Evolutionary conservation across 1,284 basidiomycete species (phyloP).

Genomic region (Bondarzewia mesenterica): DNA sequence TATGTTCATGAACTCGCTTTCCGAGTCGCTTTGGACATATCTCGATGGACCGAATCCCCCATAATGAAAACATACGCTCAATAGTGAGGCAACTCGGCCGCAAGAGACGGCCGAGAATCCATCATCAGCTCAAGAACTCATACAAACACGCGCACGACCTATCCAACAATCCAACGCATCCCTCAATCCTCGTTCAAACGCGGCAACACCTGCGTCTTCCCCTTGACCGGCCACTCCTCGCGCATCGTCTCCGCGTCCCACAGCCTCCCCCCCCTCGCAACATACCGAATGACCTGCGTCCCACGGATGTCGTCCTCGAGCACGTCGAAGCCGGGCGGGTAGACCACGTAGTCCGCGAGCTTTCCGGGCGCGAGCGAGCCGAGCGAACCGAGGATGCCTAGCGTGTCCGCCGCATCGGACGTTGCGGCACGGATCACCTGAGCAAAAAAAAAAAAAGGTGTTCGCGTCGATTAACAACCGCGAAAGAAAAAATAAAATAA

Average conservation of each 20-base stretch:
- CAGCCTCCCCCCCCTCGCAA: slow-evolving; percentile 54
- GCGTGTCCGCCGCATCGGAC: slow-evolving; percentile 48
- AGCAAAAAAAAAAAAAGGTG: no score
- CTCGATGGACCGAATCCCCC: no score
- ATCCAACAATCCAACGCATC: no score
- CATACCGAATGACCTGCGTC: slow-evolving; percentile 42
- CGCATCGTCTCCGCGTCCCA: slow-evolving; percentile 61
- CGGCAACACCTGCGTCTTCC: slow-evolving; percentile 43
- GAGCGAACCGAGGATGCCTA: slow-evolving; percentile 51
- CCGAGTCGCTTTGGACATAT: no score
- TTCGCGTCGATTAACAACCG: background rate
- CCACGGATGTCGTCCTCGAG: slow-evolving; percentile 41
- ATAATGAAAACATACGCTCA: no score
- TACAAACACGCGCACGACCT: no score
- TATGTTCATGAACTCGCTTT: no score
- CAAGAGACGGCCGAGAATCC: no score
- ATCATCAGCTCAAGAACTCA: no score
- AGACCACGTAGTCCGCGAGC: slow-evolving; percentile 61
- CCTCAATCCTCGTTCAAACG: slow-evolving; percentile 51
- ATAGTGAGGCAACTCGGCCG: no score
- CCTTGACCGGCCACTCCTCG: slow-evolving; percentile 60
- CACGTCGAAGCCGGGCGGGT: slow-evolving; percentile 49
- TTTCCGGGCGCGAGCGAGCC: slow-evolving; percentile 57
- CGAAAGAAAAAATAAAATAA: no score
- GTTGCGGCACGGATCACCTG: slow-evolving; percentile 64